These are phyloP conservation scores for Telopea speciosissima DNA, from an alignment of 177 flowering plant genomes.

Conservation along the genomic window DNA sequence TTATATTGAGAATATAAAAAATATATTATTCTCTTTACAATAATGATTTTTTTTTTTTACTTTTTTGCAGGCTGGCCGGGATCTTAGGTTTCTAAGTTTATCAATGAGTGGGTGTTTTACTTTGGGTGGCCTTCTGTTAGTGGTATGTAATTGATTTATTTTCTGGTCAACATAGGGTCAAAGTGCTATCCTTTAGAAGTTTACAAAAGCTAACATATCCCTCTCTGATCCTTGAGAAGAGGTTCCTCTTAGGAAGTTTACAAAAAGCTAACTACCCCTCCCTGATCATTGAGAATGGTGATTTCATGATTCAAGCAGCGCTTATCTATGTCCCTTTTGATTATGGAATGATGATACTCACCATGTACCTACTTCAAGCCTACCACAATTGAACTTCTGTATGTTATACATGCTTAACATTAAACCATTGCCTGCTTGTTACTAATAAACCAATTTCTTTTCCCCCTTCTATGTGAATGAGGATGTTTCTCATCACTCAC, in stretches of 20 bases:
- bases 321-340: neutral
- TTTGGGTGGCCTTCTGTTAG: constrained; percentile 44
- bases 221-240: too few relatives aligned
- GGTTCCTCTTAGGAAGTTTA: neutral
- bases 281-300: neutral
- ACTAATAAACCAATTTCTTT: too few relatives aligned
- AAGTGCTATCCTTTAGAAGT: neutral
- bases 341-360: neutral
- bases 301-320: neutral
- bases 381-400: neutral
- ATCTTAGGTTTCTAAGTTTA: constrained; percentile 68
- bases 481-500: too few relatives aligned
- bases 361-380: neutral
- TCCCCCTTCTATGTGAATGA: too few relatives aligned
- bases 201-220: neutral
- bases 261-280: neutral
- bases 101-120: constrained; percentile 71
- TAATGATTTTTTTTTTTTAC: neutral
- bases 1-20: too few relatives aligned
- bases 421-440: neutral
- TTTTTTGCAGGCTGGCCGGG: constrained; percentile 77
- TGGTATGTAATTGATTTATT: constrained; percentile 33
- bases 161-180: neutral
- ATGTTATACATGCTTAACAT: neutral
- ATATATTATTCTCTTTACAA: too few relatives aligned